Percentiles rank a stretch among this genome's conserved stretches.
Evolutionary conservation across 352 stramenopile species (phyloP).

Genomic region (Phytopythium mirpurense): DNA sequence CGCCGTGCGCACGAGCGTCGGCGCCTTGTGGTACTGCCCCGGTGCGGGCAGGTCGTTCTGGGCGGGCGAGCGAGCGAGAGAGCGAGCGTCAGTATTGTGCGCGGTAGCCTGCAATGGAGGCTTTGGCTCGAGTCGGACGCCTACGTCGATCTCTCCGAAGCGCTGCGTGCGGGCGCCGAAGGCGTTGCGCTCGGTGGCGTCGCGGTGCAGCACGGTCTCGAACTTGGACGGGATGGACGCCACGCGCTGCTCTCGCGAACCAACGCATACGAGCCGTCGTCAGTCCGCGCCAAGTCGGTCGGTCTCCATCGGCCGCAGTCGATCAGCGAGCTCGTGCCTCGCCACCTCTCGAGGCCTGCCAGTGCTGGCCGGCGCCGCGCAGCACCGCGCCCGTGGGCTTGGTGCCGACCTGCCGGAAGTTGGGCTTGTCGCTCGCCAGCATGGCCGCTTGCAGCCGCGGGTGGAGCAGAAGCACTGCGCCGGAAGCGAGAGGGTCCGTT

Average conservation of each 20-base stretch:
- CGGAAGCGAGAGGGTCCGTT: no score
- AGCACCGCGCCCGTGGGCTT: constrained; percentile 28
- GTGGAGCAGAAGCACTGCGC: background rate
- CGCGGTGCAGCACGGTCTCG: constrained; percentile 63
- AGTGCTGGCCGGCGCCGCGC: constrained; percentile 11
- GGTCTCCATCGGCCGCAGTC: no score
- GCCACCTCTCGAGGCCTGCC: constrained; percentile 4
- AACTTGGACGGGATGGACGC: constrained; percentile 79
- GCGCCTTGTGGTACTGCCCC: constrained; percentile 61
- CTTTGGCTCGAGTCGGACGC: background rate
- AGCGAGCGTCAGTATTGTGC: no score
- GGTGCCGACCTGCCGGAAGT: constrained; percentile 63
- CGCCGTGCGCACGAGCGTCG: constrained; percentile 53
- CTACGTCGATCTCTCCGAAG: constrained; percentile 54
- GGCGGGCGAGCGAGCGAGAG: background rate
- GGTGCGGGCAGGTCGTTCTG: constrained; percentile 72
- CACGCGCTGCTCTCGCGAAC: constrained; percentile 24
- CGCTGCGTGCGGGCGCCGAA: constrained; percentile 65
- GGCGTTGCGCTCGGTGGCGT: constrained; percentile 49
- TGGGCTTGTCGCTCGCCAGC: constrained; percentile 20
- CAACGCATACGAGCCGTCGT: background rate
- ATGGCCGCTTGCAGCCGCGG: background rate
- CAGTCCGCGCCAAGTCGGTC: no score
- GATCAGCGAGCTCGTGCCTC: constrained; percentile 5
- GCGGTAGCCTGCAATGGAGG: no score